These are phyloP conservation scores for Citrus medica DNA, from an alignment of 345 rosid species.

Conservation along the genomic window DNA sequence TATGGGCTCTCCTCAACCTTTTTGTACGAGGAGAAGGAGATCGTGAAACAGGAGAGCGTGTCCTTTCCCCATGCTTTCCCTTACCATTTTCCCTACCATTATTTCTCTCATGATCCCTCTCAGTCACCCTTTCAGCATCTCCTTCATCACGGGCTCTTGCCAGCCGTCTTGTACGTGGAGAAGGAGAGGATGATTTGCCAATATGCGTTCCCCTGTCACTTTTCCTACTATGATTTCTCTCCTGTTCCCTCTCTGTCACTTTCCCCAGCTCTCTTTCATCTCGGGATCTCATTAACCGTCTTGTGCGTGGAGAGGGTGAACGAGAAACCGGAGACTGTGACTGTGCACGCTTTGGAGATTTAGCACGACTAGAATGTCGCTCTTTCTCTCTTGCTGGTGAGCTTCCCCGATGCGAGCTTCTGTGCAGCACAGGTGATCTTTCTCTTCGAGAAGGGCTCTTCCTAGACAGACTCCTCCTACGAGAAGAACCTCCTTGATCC, in stretches of 20 bases:
- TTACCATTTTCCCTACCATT: slow-evolving; percentile 43
- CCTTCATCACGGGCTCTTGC: slow-evolving; percentile 52
- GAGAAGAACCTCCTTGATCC: slow-evolving; percentile 27
- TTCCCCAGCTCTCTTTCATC: slow-evolving; percentile 48
- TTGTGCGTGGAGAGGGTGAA: slow-evolving; percentile 78
- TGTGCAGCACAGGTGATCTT: slow-evolving; percentile 41
- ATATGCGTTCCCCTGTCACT: slow-evolving; percentile 37
- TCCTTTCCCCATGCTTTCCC: slow-evolving; percentile 30
- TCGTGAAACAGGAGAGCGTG: slow-evolving; percentile 24
- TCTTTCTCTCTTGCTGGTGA: slow-evolving; percentile 42
- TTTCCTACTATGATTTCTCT: slow-evolving; percentile 35
- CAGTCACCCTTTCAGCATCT: slow-evolving; percentile 41
- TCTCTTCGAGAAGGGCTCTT: slow-evolving; percentile 29
- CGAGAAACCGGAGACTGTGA: slow-evolving; percentile 25
- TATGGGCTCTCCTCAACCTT: slow-evolving; percentile 56
- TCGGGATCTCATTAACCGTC: slow-evolving; percentile 55
- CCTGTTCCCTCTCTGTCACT: slow-evolving; percentile 44
- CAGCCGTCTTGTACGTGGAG: slow-evolving; percentile 64
- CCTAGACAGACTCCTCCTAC: slow-evolving; percentile 20
- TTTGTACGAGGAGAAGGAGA: slow-evolving; percentile 82
- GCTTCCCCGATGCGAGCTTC: slow-evolving; percentile 34
- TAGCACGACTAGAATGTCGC: slow-evolving; percentile 26
- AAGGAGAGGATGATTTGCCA: slow-evolving; percentile 49
- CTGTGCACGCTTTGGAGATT: slow-evolving; percentile 38
- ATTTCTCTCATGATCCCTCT: slow-evolving; percentile 45